Base-by-base conservation (phyloP, 495 filamentous ascomycete species). In the Massariosphaeria phaeospora region DNA sequence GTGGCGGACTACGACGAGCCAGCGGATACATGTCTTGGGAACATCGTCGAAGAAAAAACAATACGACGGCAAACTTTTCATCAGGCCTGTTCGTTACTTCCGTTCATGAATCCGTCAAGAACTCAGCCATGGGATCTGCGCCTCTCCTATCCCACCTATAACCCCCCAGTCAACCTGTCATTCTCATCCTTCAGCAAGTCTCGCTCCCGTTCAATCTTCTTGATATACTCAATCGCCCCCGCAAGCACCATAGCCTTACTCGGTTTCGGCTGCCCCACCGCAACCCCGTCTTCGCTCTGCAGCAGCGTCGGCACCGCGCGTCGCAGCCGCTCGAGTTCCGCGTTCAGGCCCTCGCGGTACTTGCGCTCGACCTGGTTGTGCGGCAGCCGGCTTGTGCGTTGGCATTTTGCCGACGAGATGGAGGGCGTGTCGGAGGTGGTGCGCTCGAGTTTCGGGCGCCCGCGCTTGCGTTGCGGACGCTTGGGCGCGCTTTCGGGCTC, bases 341-440 rank as follows among this genome's bases (percentile, higher is more conserved):
- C 18, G 44, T 66, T 66, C 5, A 66, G 46, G 30, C 50, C 48
- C 39, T 66, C 63, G 18, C 63, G 63, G 44, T 66, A 66, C 44
- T 63, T 66, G 48, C 61, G 60, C 44, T 66, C 63, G 46, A 66
- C 63, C 34, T 66, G 63, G 41, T 66, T 66, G 52, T 66, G 63
- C 2, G 63, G 63, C 7, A 63, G 55, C 3, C 63, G 58, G 15
- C 47, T 48, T 12, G 31, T 48, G 17, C 9, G 21, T 3, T 33
- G 39, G 26, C 33, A 47, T 42, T 33, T 33, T 26, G 29, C 12
- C 18, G 41, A 25, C 6, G 59, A 55, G 29, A 31, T n/a, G 27
- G 17, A 26, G 27, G 50, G 33, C 13, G 53, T 26, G 31, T 57
- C 36, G 42, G 30, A 43, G 27, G 41, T 13, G 52, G 17, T 53